phyloP scores from a whole-genome alignment of 1,284 basidiomycete species.

The Leucoagaricus sp. region DNA sequence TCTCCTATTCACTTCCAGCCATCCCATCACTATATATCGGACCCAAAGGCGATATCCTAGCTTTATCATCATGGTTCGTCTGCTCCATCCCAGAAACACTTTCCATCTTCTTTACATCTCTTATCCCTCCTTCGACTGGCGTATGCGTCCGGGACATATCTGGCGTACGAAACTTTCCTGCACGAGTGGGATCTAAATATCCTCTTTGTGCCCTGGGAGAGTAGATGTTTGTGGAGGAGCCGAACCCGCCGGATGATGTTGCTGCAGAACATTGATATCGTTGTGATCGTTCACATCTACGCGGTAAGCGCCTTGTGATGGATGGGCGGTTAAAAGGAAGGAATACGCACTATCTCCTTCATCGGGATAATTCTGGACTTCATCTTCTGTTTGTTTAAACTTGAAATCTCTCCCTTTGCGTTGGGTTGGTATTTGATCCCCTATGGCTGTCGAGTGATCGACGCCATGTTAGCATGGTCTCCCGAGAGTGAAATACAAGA shows the following conservation, averaged over 20 bases:
- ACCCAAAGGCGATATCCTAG: too few relatives aligned
- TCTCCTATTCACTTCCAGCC: constrained; percentile 1
- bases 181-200: neutral
- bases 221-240: constrained; percentile 5
- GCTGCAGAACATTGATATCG: neutral
- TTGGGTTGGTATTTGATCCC: neutral
- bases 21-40: constrained; percentile 1
- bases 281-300: neutral
- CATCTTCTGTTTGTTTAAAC: neutral
- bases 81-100: neutral
- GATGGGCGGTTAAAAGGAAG: neutral
- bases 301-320: neutral
- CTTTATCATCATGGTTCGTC: too few relatives aligned
- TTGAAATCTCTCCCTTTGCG: neutral
- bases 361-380: neutral
- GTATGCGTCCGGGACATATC: neutral
- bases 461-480: neutral
- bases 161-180: neutral
- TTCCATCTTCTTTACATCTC: neutral
- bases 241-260: constrained; percentile 7
- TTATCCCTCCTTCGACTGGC: neutral
- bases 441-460: neutral
- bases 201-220: neutral
- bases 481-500: neutral
- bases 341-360: constrained; percentile 4